A percentile compares a stretch with the other conserved stretches of the same genome.
phyloP scores from a whole-genome alignment of 2,329 filamentous ascomycete genomes.

The Dothideomycetes sp. region DNA sequence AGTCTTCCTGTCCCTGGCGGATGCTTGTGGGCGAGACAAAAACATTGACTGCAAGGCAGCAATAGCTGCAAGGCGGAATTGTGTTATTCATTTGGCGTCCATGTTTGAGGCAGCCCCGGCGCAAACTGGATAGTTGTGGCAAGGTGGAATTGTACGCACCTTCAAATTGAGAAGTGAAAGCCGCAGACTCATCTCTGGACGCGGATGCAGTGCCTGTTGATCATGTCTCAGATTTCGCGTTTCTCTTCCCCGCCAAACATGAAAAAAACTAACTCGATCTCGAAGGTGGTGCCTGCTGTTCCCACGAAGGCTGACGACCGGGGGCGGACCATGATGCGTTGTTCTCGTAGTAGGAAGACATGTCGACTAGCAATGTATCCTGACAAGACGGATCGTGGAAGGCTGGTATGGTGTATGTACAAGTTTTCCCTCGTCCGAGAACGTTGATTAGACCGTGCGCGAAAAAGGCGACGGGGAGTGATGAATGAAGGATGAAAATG shows the following conservation, averaged over 20 bases:
- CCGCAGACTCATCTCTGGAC: slow-evolving; percentile 56
- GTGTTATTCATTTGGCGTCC: neutral
- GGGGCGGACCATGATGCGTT: slow-evolving; percentile 33
- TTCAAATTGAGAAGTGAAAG: slow-evolving; percentile 82
- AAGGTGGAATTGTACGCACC: slow-evolving; percentile 46
- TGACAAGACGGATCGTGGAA: no score
- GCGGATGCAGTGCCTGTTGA: slow-evolving; percentile 63
- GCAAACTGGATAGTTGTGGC: neutral
- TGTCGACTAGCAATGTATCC: slow-evolving; percentile 1
- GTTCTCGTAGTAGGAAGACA: slow-evolving; percentile 9
- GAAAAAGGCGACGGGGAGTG: neutral
- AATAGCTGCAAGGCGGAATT: neutral
- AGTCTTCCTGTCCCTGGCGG: neutral
- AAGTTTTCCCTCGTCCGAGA: neutral
- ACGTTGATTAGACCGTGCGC: neutral
- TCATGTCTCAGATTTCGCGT: slow-evolving; percentile 15
- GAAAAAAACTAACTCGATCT: slow-evolving; percentile 49
- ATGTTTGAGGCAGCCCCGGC: neutral
- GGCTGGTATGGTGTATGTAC: neutral
- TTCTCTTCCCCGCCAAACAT: neutral
- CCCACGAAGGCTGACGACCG: slow-evolving; percentile 57
- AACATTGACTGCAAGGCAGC: neutral
- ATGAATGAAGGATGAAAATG: neutral
- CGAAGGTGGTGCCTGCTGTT: slow-evolving; percentile 60
- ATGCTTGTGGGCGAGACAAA: neutral